These are phyloP conservation scores for Penicillium coffeae DNA, from an alignment of 495 filamentous ascomycete genomes.

Conservation along the genomic window DNA sequence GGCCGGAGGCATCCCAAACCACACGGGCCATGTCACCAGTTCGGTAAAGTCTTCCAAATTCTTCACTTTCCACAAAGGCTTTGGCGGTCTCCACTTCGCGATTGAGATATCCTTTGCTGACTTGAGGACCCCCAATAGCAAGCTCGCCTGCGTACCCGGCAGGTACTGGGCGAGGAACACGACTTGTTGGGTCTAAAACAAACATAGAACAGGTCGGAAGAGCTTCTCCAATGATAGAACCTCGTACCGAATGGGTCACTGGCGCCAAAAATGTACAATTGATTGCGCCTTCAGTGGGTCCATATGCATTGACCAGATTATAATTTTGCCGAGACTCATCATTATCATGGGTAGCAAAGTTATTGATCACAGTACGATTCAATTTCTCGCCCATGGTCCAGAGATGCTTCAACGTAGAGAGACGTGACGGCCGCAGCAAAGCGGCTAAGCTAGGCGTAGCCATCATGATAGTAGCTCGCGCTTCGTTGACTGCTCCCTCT, in stretches of 20 bases:
- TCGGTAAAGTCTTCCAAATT: conserved; percentile 56
- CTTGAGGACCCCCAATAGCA: conserved; percentile 40
- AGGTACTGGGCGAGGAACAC: conserved; percentile 30
- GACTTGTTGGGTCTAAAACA: conserved; percentile 23
- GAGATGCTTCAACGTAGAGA: conserved; percentile 26
- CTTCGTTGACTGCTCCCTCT: conserved; percentile 15
- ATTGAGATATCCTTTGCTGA: conserved; percentile 44
- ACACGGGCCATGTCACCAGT: conserved; percentile 69
- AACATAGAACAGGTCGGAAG: conserved; percentile 28
- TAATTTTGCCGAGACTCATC: conserved; percentile 4
- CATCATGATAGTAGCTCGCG: not conserved
- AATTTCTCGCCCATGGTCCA: conserved; percentile 31
- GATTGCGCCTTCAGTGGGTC: conserved; percentile 33
- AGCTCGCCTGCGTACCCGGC: conserved; percentile 44
- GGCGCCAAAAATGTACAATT: conserved; percentile 26
- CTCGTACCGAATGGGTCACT: conserved; percentile 20
- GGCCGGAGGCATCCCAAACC: conserved; percentile 35
- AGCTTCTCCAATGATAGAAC: conserved; percentile 34
- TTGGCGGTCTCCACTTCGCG: conserved; percentile 34
- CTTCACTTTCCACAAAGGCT: conserved; percentile 36
- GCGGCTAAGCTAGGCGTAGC: conserved; percentile 19
- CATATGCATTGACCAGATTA: conserved; percentile 35
- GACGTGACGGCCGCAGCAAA: not conserved
- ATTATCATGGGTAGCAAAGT: conserved; percentile 10
- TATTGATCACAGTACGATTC: conserved; percentile 27